Percentiles rank a stretch among this genome's conserved stretches.
Conservation (phyloP, 2,329 filamentous ascomycete genomes). For the Penicillium decumbens region DNA sequence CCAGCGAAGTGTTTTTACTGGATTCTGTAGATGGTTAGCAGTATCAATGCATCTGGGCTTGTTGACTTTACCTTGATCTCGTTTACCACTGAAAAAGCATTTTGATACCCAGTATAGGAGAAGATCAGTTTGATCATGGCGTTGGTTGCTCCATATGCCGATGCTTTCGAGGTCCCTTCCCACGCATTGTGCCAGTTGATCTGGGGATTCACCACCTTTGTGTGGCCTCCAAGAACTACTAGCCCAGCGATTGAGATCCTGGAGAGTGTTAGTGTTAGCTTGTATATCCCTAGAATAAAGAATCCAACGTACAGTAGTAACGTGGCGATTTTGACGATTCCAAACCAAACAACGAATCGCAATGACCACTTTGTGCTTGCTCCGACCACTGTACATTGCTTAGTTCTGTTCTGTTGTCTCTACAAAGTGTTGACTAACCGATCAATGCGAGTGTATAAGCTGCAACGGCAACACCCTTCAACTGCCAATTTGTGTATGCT, state of each 20-base stretch:
- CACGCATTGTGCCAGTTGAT: slow-evolving; percentile 56
- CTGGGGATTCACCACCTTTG: slow-evolving; percentile 48
- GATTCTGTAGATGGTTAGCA: slow-evolving; percentile 41
- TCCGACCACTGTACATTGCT: slow-evolving; percentile 37
- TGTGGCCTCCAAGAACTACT: slow-evolving; percentile 58
- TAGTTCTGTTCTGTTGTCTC: neutral
- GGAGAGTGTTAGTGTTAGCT: neutral
- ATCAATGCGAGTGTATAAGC: slow-evolving; percentile 58
- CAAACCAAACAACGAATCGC: slow-evolving; percentile 54
- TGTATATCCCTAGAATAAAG: no score
- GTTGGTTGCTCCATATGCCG: slow-evolving; percentile 49
- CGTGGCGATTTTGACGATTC: slow-evolving; percentile 57
- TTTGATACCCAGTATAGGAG: slow-evolving; percentile 55
- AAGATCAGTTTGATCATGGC: slow-evolving; percentile 58
- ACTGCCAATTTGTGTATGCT: slow-evolving; percentile 55
- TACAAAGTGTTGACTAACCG: slow-evolving; percentile 37
- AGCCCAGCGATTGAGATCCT: slow-evolving; percentile 56
- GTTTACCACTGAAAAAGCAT: slow-evolving; percentile 60
- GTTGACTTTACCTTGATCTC: slow-evolving; percentile 48
- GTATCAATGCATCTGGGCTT: neutral
- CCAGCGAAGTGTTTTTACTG: slow-evolving; percentile 52
- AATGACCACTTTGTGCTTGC: slow-evolving; percentile 57
- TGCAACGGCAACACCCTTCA: slow-evolving; percentile 63
- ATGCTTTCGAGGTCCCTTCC: slow-evolving; percentile 43
- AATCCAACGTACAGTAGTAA: slow-evolving; percentile 50